Percentiles rank a stretch among this genome's conserved stretches.
Conservation (phyloP, 768 basidiomycete genomes). For the Tulasnella sp. region DNA sequence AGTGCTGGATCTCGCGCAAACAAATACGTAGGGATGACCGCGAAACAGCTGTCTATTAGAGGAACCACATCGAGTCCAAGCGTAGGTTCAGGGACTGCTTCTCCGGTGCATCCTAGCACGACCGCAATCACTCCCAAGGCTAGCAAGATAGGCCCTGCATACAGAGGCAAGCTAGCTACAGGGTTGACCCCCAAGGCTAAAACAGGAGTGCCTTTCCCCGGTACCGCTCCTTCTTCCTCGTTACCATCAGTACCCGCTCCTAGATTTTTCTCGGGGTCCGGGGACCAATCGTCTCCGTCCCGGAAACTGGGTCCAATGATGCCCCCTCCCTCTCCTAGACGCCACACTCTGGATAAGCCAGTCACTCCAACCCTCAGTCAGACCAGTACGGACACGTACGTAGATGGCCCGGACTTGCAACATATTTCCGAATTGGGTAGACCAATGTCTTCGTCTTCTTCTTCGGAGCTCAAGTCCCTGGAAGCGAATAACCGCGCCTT, state of each 20-base stretch:
- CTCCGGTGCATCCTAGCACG: too few species aligned
- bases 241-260: too few species aligned
- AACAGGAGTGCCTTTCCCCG: too few species aligned
- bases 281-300: slow-evolving; percentile 8
- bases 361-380: slow-evolving; percentile 17
- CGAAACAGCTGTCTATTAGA: slow-evolving; percentile 44
- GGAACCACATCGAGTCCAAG: not conserved
- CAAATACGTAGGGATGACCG: slow-evolving; percentile 74
- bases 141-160: too few species aligned
- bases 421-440: slow-evolving; percentile 10
- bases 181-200: too few species aligned
- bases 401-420: slow-evolving; percentile 16
- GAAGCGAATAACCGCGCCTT: slow-evolving; percentile 29
- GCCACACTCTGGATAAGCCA: slow-evolving; percentile 10
- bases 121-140: too few species aligned
- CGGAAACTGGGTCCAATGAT: slow-evolving; percentile 40
- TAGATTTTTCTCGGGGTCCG: too few species aligned
- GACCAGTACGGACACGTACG: slow-evolving; percentile 18
- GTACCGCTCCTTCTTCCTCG: too few species aligned
- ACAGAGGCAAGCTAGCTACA: too few species aligned
- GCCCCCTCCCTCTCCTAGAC: slow-evolving; percentile 52
- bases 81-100: too few species aligned
- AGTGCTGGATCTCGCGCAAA: slow-evolving; percentile 63
- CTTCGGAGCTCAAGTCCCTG: slow-evolving; percentile 16
- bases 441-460: too few species aligned